Conservation (phyloP, 805 yeast genomes). For the Yarrowia deformans region DNA sequence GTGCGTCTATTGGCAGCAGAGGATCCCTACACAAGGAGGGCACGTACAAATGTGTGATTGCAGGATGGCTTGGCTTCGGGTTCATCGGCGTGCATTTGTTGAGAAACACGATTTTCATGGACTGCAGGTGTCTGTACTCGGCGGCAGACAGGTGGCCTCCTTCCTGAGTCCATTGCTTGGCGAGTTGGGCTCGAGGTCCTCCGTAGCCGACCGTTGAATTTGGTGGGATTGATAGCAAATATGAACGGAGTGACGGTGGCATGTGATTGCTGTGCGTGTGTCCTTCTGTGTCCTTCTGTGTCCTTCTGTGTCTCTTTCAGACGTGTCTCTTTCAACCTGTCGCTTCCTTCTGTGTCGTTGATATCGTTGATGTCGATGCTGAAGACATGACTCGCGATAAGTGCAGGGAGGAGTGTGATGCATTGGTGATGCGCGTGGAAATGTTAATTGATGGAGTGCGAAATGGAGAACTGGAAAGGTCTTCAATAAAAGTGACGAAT, state of each 20-base stretch:
- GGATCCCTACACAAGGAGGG: constrained; percentile 10
- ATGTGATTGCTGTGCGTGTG: too few species aligned
- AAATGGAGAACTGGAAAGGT: too few species aligned
- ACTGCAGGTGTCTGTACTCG: constrained; percentile 24
- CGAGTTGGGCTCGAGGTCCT: constrained; percentile 2
- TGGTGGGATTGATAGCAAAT: constrained; percentile 12
- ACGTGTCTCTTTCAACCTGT: too few species aligned
- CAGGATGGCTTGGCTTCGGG: not conserved
- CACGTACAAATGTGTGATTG: constrained; percentile 9
- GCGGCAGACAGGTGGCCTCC: constrained; percentile 9
- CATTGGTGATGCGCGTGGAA: not conserved
- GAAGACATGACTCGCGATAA: too few species aligned
- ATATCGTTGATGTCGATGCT: too few species aligned
- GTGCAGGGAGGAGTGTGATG: not conserved
- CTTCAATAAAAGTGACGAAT: too few species aligned
- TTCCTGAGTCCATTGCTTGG: constrained; percentile 8
- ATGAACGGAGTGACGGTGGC: not conserved
- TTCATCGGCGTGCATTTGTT: constrained; percentile 10
- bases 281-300: too few species aligned
- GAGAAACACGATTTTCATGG: constrained; percentile 10
- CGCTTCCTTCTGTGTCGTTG: too few species aligned
- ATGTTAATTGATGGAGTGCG: not conserved
- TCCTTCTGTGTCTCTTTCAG: too few species aligned
- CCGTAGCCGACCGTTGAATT: constrained; percentile 3
- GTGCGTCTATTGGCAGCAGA: constrained; percentile 13